These are phyloP conservation scores for Capsicum baccatum DNA, from an alignment of 257 asterid genomes.

Conservation along the genomic window DNA sequence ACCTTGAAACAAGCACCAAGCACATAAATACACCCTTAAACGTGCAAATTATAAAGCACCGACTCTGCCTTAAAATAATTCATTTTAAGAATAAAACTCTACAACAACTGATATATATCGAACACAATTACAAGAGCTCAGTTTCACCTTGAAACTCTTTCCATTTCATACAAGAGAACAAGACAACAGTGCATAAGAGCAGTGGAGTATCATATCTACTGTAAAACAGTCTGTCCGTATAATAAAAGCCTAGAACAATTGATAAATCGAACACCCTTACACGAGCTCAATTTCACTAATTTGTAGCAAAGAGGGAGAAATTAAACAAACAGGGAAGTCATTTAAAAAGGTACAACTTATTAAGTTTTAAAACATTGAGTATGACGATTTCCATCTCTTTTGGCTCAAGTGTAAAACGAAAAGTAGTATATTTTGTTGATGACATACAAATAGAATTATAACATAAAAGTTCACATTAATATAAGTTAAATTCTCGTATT, in stretches of 20 bases:
- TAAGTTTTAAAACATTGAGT: constrained; percentile 5
- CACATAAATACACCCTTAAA: background rate
- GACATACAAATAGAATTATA: background rate
- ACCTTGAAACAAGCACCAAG: background rate
- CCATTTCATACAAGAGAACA: constrained; percentile 11
- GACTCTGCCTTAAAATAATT: background rate
- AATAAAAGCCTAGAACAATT: background rate
- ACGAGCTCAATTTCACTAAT: constrained; percentile 15
- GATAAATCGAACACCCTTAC: background rate
- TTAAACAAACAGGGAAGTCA: background rate
- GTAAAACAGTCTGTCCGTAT: background rate
- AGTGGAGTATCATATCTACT: background rate
- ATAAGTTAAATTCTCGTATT: background rate
- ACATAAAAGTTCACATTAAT: background rate
- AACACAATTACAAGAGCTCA: background rate
- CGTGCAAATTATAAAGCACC: too few species aligned
- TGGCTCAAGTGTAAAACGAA: background rate
- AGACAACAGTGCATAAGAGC: background rate
- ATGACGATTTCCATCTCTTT: background rate
- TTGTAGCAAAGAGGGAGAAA: background rate
- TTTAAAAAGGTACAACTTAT: background rate
- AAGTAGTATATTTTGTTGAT: constrained; percentile 11
- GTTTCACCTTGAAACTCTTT: constrained; percentile 19
- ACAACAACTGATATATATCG: background rate
- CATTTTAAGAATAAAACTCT: background rate